These are phyloP conservation scores for Penicillium psychrosexuale DNA, from an alignment of 2,329 filamentous ascomycete genomes.

Conservation along the genomic window DNA sequence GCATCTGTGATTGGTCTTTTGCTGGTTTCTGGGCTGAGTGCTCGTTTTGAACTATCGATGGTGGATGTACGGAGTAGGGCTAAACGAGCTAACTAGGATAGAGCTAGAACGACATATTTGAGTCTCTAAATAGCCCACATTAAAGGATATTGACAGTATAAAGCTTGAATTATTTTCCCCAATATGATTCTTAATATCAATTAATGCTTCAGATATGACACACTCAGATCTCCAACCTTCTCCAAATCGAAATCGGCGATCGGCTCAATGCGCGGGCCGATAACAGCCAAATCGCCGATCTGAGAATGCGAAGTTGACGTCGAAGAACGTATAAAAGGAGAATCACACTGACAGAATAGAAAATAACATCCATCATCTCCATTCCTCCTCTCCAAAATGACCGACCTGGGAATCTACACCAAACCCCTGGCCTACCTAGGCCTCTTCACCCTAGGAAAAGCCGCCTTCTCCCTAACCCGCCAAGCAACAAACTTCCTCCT, in stretches of 20 bases:
- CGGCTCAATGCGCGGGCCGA: slow-evolving; percentile 8
- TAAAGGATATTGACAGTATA: not conserved
- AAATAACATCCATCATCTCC: not conserved
- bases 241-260: not conserved
- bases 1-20: not conserved
- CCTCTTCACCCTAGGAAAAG: slow-evolving; percentile 15
- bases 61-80: not conserved
- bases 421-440: slow-evolving; percentile 16
- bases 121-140: not conserved
- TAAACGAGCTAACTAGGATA: not conserved
- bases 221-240: not conserved
- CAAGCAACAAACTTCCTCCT: slow-evolving; percentile 17
- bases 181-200: not conserved
- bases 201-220: not conserved
- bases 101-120: not conserved
- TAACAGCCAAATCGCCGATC: not conserved
- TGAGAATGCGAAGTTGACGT: not conserved
- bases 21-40: not conserved
- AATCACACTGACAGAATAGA: not conserved
- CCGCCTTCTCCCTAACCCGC: slow-evolving; percentile 12
- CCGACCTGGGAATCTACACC: slow-evolving; percentile 5
- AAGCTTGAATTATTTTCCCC: not conserved
- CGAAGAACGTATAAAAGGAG: not conserved
- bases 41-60: not conserved
- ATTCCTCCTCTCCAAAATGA: not conserved